These are phyloP conservation scores for Pleurozium schreberi DNA, from an alignment of 225 moss, liverwort and hornwort species.

Conservation along the genomic window DNA sequence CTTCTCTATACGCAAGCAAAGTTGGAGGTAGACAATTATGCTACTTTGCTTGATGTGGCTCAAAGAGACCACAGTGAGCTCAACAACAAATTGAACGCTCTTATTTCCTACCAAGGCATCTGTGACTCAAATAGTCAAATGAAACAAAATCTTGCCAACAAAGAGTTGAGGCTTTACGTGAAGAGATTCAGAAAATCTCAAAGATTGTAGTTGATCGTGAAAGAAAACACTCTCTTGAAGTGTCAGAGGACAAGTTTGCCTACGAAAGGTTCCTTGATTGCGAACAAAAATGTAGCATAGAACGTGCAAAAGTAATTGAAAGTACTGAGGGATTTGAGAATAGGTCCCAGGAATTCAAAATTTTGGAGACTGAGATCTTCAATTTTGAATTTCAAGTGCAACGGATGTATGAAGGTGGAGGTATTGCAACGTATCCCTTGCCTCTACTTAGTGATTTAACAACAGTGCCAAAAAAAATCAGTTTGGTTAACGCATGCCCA, in stretches of 20 bases:
- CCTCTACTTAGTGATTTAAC: neutral
- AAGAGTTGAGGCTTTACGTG: accelerated
- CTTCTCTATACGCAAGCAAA: no score
- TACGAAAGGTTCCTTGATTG: neutral
- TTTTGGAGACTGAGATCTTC: neutral
- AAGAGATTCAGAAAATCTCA: neutral
- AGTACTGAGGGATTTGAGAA: no score
- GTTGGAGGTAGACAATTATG: no score
- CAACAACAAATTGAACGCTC: neutral
- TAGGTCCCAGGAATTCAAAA: neutral
- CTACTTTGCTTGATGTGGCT: neutral
- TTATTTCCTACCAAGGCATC: neutral
- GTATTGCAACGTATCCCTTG: no score
- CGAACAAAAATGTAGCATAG: neutral
- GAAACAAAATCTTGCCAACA: neutral
- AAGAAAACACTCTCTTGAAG: neutral
- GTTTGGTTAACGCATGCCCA: neutral
- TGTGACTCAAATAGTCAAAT: no score
- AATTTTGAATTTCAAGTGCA: neutral
- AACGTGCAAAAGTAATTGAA: neutral
- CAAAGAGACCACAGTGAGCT: neutral
- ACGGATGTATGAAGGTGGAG: neutral
- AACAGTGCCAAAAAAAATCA: neutral
- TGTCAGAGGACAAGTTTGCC: neutral
- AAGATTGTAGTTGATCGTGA: neutral